Percentiles rank a stretch among this genome's conserved stretches.
Evolutionary conservation across 2,329 filamentous ascomycete species (phyloP).

Genomic region (Fusarium algeriense): DNA sequence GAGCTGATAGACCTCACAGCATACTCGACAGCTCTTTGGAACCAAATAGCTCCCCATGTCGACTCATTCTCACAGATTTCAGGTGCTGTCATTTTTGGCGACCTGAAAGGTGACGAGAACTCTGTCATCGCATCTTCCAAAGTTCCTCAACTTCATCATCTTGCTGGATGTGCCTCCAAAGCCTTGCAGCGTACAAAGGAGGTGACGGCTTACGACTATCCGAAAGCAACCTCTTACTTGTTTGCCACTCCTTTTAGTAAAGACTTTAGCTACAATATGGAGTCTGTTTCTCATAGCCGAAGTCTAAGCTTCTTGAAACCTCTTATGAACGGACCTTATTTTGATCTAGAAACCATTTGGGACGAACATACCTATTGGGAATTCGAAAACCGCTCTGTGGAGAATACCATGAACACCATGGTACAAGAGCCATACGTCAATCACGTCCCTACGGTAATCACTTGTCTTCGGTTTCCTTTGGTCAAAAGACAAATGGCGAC

Average conservation of each 20-base stretch:
- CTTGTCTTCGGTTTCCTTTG: constrained; percentile 13
- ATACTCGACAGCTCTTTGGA: constrained; percentile 39
- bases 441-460: constrained; percentile 73
- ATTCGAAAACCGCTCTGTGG: constrained; percentile 76
- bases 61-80: constrained; percentile 5
- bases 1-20: background rate
- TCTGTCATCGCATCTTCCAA: background rate
- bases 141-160: background rate
- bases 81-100: background rate
- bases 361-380: constrained; percentile 81
- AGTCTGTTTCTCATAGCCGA: constrained; percentile 74
- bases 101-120: accelerated
- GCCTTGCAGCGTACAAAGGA: constrained; percentile 39
- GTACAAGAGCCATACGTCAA: constrained; percentile 84
- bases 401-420: constrained; percentile 83
- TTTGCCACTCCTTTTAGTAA: constrained; percentile 64
- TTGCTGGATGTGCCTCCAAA: constrained; percentile 29
- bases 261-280: constrained; percentile 64
- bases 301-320: constrained; percentile 74
- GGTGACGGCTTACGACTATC: background rate
- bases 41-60: background rate
- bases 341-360: constrained; percentile 83
- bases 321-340: constrained; percentile 71
- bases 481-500: accelerated
- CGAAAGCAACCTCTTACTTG: background rate